phyloP scores from a whole-genome alignment of 345 rosid species.

The Gossypium longicalyx region DNA sequence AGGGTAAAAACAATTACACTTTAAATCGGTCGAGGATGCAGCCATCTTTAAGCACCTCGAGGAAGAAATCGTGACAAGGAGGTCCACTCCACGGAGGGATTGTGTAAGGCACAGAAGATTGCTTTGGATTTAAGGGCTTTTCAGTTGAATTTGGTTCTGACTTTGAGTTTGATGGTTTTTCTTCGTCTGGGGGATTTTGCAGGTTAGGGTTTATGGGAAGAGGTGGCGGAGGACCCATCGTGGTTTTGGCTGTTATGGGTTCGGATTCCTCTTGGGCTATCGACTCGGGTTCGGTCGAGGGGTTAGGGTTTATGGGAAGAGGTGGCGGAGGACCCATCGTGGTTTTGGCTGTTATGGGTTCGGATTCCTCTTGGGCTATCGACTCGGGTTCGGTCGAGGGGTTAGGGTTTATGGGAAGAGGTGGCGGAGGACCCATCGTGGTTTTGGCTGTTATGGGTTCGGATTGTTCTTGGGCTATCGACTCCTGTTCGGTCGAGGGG shows the following conservation, averaged over 20 bases:
- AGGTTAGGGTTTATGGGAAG: conserved; percentile 28
- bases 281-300: conserved; percentile 13
- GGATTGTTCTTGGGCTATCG: conserved; percentile 2
- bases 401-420: conserved; percentile 31
- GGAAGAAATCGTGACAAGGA: conserved; percentile 52
- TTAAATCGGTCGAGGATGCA: conserved; percentile 54
- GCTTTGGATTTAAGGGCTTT: conserved; percentile 18
- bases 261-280: conserved; percentile 10
- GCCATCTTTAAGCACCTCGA: conserved; percentile 90
- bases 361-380: conserved; percentile 4
- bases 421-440: conserved; percentile 32
- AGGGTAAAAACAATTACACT: conserved; percentile 35
- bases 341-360: conserved; percentile 15
- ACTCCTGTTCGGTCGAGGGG: conserved; percentile 20
- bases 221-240: conserved; percentile 32
- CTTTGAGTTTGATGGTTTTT: not conserved
- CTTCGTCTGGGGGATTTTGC: not conserved
- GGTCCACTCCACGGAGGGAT: conserved; percentile 91
- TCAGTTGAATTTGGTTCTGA: conserved; percentile 18
- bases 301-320: conserved; percentile 26
- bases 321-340: conserved; percentile 32
- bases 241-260: conserved; percentile 12
- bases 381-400: conserved; percentile 15
- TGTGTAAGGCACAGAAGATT: conserved; percentile 57
- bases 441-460: conserved; percentile 20